Evolutionary conservation across 257 asterid species (phyloP), one percentile per base, ranked within the genome.

Genomic region (Prunella vulgaris): DNA sequence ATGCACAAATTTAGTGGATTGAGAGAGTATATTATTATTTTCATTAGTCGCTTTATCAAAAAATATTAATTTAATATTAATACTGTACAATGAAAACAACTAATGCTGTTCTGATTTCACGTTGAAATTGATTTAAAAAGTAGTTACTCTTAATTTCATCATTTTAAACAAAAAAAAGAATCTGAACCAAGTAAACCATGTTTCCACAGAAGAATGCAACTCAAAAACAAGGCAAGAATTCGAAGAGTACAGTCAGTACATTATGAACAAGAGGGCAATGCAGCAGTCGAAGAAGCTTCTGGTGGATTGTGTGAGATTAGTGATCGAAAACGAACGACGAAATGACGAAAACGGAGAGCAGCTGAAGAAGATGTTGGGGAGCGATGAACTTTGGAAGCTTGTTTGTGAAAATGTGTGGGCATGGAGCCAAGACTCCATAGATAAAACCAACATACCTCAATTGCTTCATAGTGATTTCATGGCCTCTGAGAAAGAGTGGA

Each of bases 401-500:
- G 80, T 87, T 0, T 84, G 87, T 48, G 87, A 87, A 60, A 78
- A 86, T 73, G 80, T 87, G 51, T 82, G 90, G 87, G 8, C 25
- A 9, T 92, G 96, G 94, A 92, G 98, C 82, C 77, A 79, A 74
- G 76, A 87, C 5, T 60, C 96, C 6, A 73, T 84, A 5, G 74
- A 86, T 69, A 90, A 81, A 52, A 70, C 75, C 13, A 87, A 82
- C 54, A 64, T 75, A 17, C 32, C 21, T 49, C 77, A 63, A 52
- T 70, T 81, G 24, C 56, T 84, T 46, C 76, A 49, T 18, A 69
- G 20, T 56, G 89, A 87, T 72, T 56, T 78, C 37, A 25, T 71
- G 82, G 79, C 63, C 48, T 80, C 86, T 46, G 42, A 52, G 3
- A 74, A 79, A 71, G 82, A 80, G 14, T 83, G 90, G 91, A 46